These are phyloP conservation scores for Arabidopsis lyrata DNA, from an alignment of 441 rosid species.

Conservation along the genomic window DNA sequence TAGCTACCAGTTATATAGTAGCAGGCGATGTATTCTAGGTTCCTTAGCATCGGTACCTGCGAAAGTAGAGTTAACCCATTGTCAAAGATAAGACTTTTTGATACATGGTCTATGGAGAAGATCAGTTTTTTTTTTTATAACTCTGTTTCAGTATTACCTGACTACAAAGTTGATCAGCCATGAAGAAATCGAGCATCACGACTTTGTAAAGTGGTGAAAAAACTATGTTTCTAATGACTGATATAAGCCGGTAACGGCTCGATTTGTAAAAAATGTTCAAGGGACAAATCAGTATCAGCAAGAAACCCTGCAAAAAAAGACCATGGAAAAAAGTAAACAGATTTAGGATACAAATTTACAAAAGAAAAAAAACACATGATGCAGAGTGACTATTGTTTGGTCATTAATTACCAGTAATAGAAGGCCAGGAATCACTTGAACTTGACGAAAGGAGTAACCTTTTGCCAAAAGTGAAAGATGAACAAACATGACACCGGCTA, in stretches of 20 bases:
- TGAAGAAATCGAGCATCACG: conserved; percentile 97
- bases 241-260: conserved; percentile 74
- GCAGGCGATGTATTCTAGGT: conserved; percentile 88
- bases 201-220: conserved; percentile 97
- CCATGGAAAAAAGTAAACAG: neutral
- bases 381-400: conserved; percentile 19
- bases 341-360: conserved; percentile 9
- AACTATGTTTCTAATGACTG: conserved; percentile 76
- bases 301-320: conserved; percentile 58
- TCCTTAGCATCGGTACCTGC: conserved; percentile 85
- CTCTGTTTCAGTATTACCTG: conserved; percentile 57
- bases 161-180: conserved; percentile 99
- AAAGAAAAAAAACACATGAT: neutral
- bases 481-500: conserved; percentile 77
- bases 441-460: conserved; percentile 72
- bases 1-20: conserved; percentile 95
- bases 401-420: conserved; percentile 63
- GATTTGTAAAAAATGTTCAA: conserved; percentile 76
- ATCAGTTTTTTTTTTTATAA: neutral
- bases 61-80: conserved; percentile 5
- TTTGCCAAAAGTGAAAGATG: conserved; percentile 78
- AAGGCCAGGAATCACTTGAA: conserved; percentile 90
- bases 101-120: neutral
- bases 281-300: conserved; percentile 76
- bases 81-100: conserved; percentile 22